Evolutionary conservation across 257 asterid genomes (phyloP).

Genomic region (Penstemon newberryi): DNA sequence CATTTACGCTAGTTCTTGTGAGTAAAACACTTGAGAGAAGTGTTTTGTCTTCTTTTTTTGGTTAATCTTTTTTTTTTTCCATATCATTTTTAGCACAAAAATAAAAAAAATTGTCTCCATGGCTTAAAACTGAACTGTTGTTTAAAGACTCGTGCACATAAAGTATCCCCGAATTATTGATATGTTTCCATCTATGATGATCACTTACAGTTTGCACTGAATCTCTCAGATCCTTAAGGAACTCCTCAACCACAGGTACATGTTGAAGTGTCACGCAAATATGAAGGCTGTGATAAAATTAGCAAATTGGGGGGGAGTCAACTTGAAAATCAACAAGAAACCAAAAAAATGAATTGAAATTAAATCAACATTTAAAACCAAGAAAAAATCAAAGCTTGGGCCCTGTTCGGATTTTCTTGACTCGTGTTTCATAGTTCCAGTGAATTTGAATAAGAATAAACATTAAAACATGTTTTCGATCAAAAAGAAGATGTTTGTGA

Average conservation of each 20-base stretch:
- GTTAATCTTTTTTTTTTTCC: too few species aligned
- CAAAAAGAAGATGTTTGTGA: too few species aligned
- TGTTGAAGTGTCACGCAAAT: slow-evolving; percentile 98
- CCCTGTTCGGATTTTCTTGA: too few species aligned
- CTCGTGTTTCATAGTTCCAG: too few species aligned
- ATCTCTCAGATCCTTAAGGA: slow-evolving; percentile 72
- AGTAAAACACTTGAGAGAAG: too few species aligned
- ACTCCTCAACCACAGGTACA: slow-evolving; percentile 60
- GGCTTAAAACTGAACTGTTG: neutral
- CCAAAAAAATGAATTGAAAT: neutral
- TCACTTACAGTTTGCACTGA: slow-evolving; percentile 73
- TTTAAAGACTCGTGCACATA: neutral
- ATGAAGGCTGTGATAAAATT: slow-evolving; percentile 61
- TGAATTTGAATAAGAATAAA: neutral
- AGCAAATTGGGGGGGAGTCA: neutral
- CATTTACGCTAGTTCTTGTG: too few species aligned
- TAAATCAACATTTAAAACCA: slow-evolving; percentile 6
- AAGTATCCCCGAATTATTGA: neutral
- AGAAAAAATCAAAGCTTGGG: neutral
- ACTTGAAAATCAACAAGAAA: slow-evolving; percentile 17
- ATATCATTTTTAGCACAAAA: too few species aligned
- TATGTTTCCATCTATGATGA: neutral
- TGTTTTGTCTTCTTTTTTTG: too few species aligned
- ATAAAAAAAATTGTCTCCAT: neutral
- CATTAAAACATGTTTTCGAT: too few species aligned